Percentiles rank a stretch among this genome's conserved stretches.
phyloP scores from a whole-genome alignment of 2,329 filamentous ascomycete genomes.

The Fusarium pseudograminearum region DNA sequence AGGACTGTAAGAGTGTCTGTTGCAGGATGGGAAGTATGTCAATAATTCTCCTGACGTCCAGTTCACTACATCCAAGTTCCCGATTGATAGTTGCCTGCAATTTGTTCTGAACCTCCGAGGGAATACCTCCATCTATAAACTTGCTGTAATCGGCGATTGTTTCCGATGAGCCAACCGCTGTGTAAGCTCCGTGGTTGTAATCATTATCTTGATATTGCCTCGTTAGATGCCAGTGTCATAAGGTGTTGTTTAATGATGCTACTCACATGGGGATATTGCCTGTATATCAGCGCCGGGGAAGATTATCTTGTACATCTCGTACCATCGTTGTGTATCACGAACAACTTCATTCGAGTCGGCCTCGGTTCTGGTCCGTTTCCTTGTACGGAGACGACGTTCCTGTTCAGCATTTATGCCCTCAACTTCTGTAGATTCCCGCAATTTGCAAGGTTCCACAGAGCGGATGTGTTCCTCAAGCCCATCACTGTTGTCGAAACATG shows the following conservation, averaged over 20 bases:
- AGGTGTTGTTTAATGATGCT: not conserved
- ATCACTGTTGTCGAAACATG: not conserved
- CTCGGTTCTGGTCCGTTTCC: not conserved
- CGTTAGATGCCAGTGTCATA: not conserved
- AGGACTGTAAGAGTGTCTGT: not conserved
- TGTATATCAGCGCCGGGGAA: not conserved
- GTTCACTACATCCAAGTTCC: not conserved
- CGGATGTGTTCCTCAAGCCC: not conserved
- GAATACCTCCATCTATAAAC: not conserved
- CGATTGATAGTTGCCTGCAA: not conserved
- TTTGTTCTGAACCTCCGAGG: not conserved
- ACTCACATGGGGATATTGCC: slow-evolving; percentile 1
- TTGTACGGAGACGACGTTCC: slow-evolving; percentile 1
- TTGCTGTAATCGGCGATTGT: not conserved
- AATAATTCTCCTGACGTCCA: not conserved
- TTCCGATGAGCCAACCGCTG: not conserved
- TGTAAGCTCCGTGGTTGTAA: not conserved
- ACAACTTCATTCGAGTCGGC: not conserved
- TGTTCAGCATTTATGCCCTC: slow-evolving; percentile 3
- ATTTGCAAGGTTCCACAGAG: not conserved
- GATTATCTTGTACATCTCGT: slow-evolving; percentile 3
- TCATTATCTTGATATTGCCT: not conserved
- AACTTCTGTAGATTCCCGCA: not conserved
- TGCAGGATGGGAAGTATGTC: not conserved
- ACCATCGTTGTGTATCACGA: not conserved